A percentile compares a stretch with the other conserved stretches of the same genome.
These are phyloP conservation scores for Klebsormidium nitens DNA, from an alignment of 139 green algal genomes.

Conservation along the genomic window DNA sequence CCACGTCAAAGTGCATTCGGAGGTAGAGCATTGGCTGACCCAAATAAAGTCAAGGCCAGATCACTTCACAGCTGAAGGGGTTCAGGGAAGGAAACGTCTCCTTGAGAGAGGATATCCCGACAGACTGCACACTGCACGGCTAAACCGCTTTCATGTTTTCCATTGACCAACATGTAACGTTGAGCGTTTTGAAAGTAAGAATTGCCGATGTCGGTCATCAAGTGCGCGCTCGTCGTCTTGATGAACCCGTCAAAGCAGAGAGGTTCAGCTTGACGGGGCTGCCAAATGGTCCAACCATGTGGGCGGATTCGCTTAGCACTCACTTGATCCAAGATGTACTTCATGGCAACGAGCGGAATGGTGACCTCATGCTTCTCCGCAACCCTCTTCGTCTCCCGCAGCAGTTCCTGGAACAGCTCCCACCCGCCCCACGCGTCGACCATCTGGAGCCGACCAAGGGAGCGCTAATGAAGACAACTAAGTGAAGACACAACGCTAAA, in stretches of 20 bases:
- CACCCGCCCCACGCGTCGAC: constrained; percentile 37
- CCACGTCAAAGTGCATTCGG: background rate
- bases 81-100: too few species aligned
- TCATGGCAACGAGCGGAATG: constrained; percentile 19
- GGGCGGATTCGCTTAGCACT: background rate
- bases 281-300: background rate
- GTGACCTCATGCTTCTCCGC: constrained; percentile 23
- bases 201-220: background rate
- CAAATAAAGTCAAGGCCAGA: constrained; percentile 1
- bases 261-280: background rate
- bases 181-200: background rate
- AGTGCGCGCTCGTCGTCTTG: too few species aligned
- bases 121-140: background rate
- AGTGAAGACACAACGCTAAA: too few species aligned
- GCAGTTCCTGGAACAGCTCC: constrained; percentile 34
- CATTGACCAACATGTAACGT: background rate
- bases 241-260: background rate
- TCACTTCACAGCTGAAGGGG: too few species aligned
- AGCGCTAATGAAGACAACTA: background rate
- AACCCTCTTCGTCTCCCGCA: constrained; percentile 18
- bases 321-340: constrained; percentile 33
- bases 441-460: too few species aligned
- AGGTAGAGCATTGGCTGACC: background rate
- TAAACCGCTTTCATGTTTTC: background rate
- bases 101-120: too few species aligned